Base-by-base conservation (phyloP, 2,329 filamentous ascomycete species). In the Coniosporium tulheliwenetii region DNA sequence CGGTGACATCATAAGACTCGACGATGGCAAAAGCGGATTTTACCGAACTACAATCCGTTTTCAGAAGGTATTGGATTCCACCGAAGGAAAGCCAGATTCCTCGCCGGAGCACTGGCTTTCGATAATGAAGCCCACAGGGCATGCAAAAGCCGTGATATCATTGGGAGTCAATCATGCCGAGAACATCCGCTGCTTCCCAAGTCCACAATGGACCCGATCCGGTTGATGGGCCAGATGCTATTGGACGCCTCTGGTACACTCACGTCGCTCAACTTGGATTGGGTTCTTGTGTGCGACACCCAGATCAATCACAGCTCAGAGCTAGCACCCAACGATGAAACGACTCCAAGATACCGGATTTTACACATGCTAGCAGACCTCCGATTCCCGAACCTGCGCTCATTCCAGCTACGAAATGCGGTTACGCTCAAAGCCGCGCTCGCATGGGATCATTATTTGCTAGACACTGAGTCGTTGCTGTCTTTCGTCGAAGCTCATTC, bases 341-440 rank as follows among this genome's bases (percentile, higher is more conserved):
- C 7, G 19, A 26, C 19, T 26, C 7, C 7, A 26, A 26, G 19
- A 26, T 26, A 26, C 19, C 19, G 19, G 19, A 26, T 26, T 26
- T 26, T 26, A 26, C 19, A 26, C 19, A 26, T 26, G 19, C 47
- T 7, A 41, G 44, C 5, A 49, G 66, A 8, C 5, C 50, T 63
- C 31, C 56, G 58, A 1, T 66, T 68, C 42, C 64, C 65, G 5
- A 52, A 61, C 39, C 47, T 69, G 8, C 51, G 60, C 26, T 55
- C 62, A n/a, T 64, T 69, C 26, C 65, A 69, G 40, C 45, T 67
- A 29, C 57, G 65, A 10, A 68, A 67, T 45, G 60, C 62, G 14
- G 59, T 65, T 1, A 51, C 59, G 9, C 39, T 48, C 0, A 50
- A 59, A 9, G 62, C 59, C 1, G 45, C 41, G n/a, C 43, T 66